Conservation (phyloP, 805 yeast species). For the Aciculoconidium aculeatum region DNA sequence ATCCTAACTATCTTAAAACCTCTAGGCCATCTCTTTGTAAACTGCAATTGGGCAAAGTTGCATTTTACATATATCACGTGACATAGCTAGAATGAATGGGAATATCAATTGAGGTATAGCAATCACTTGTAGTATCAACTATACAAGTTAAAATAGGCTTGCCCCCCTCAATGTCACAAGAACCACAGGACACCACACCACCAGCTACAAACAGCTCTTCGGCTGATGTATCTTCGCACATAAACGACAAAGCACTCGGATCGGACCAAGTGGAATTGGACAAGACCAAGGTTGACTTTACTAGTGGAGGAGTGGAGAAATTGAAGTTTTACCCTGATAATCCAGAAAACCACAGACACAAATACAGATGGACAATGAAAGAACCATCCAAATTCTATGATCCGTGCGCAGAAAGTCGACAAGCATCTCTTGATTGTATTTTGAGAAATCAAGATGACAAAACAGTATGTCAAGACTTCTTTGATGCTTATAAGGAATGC, state of each 20-base stretch:
- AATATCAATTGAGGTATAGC: too few species aligned
- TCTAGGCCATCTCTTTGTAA: too few species aligned
- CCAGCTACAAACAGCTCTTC: too few species aligned
- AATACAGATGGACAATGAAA: conserved; percentile 63
- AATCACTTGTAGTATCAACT: too few species aligned
- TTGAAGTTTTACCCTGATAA: conserved; percentile 80
- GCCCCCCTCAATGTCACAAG: too few species aligned
- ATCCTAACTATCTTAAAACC: conserved; percentile 1
- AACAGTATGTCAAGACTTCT: conserved; percentile 67
- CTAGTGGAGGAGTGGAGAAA: conserved; percentile 46
- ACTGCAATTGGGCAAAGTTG: too few species aligned
- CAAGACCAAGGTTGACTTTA: conserved; percentile 46
- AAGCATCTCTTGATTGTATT: conserved; percentile 80
- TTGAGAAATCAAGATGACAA: conserved; percentile 67
- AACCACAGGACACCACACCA: too few species aligned
- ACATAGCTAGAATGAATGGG: too few species aligned
- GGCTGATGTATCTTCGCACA: too few species aligned
- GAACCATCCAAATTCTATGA: conserved; percentile 83
- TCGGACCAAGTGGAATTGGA: conserved; percentile 27
- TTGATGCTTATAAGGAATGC: conserved; percentile 91
- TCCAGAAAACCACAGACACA: conserved; percentile 69
- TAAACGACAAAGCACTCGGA: conserved; percentile 1
- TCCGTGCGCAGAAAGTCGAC: conserved; percentile 87
- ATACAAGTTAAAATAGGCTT: too few species aligned
- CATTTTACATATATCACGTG: too few species aligned